Conservation (phyloP, 1,139 yeast genomes). For the Kodamaea alishanica region DNA sequence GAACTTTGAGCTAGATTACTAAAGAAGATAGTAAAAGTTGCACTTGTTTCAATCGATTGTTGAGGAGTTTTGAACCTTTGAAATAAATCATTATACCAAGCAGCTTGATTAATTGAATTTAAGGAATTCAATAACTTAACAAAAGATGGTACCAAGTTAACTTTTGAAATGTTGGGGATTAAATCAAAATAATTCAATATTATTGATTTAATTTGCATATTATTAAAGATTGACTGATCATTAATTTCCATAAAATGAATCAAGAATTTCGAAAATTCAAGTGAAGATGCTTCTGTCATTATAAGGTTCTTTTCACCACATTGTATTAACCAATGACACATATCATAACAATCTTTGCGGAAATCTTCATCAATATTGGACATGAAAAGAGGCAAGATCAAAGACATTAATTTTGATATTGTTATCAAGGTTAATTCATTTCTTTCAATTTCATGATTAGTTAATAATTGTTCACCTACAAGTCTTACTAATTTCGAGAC, state of each 20-base stretch:
- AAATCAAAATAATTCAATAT: conserved; percentile 13
- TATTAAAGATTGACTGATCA: conserved; percentile 10
- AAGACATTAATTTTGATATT: conserved; percentile 24
- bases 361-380: conserved; percentile 16
- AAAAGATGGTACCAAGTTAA: conserved; percentile 10
- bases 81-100: conserved; percentile 32
- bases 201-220: conserved; percentile 10
- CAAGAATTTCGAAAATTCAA: conserved; percentile 20
- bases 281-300: conserved; percentile 19
- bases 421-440: conserved; percentile 29
- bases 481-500: conserved; percentile 19
- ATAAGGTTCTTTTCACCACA: conserved; percentile 30
- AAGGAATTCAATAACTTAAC: conserved; percentile 5
- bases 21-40: conserved; percentile 38
- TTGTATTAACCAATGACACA: conserved; percentile 30
- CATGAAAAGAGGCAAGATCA: conserved; percentile 13
- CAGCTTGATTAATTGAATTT: conserved; percentile 17
- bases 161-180: conserved; percentile 20
- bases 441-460: conserved; percentile 29
- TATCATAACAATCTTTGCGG: conserved; percentile 32
- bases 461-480: conserved; percentile 31
- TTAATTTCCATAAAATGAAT: conserved; percentile 11
- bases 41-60: conserved; percentile 35
- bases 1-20: conserved; percentile 28
- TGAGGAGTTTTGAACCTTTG: conserved; percentile 32